Percentiles rank a stretch among this genome's conserved stretches.
Evolutionary conservation across 352 stramenopile genomes (phyloP).

Genomic region (Phytophthora aleatoria): DNA sequence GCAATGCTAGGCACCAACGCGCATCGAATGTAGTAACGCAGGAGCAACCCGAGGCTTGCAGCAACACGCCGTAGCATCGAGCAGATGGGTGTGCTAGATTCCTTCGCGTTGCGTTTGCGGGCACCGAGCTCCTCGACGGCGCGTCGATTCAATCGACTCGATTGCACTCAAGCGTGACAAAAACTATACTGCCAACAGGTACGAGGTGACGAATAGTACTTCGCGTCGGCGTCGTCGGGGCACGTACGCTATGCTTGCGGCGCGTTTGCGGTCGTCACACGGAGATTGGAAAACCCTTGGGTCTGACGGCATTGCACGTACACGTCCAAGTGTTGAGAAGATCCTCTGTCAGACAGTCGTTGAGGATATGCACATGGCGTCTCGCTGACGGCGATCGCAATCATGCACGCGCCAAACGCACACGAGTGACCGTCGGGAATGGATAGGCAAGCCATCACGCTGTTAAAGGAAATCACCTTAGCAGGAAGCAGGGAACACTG

Average conservation of each 20-base stretch:
- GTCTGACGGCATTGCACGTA: slow-evolving; percentile 8
- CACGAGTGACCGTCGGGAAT: neutral
- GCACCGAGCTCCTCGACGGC: neutral
- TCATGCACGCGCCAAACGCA: neutral
- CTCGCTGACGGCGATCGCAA: slow-evolving; percentile 1
- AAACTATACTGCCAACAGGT: slow-evolving; percentile 13
- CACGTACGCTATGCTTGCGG: neutral
- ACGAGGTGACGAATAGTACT: slow-evolving; percentile 19
- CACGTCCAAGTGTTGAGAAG: slow-evolving; percentile 4
- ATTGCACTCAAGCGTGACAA: slow-evolving; percentile 16
- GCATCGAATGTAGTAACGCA: slow-evolving; percentile 5
- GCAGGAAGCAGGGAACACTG: neutral
- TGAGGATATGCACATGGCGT: neutral
- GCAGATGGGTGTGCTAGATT: slow-evolving; percentile 23
- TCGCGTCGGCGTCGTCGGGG: slow-evolving; percentile 7
- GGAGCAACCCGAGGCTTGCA: slow-evolving; percentile 4
- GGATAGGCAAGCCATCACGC: slow-evolving; percentile 2
- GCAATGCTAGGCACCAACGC: neutral
- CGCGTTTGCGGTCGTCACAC: neutral
- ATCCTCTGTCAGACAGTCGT: slow-evolving; percentile 13
- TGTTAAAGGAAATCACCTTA: neutral
- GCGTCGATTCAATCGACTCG: neutral
- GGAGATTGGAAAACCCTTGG: slow-evolving; percentile 26
- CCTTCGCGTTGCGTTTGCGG: slow-evolving; percentile 23
- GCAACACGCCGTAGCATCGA: slow-evolving; percentile 3